phyloP scores from a whole-genome alignment of 805 yeast species.

The Nakazawaea siamensis region DNA sequence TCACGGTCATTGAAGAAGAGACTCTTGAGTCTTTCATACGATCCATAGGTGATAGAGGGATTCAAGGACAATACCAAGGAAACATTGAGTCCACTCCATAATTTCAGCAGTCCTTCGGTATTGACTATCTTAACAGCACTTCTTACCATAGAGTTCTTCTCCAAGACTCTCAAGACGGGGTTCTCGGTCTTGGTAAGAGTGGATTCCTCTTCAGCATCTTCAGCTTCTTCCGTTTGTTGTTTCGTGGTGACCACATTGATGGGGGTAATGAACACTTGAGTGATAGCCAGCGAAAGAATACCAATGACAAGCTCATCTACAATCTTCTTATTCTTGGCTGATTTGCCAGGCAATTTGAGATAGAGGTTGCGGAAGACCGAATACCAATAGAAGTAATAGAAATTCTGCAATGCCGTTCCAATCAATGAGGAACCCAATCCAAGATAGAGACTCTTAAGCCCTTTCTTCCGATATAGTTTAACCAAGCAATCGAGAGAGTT shows the following conservation, averaged over 20 bases:
- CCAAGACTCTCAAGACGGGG: not conserved
- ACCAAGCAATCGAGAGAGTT: conserved; percentile 55
- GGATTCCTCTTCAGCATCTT: not conserved
- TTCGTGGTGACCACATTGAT: conserved; percentile 62
- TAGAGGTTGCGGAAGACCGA: conserved; percentile 57
- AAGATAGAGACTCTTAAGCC: conserved; percentile 61
- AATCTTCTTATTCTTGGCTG: conserved; percentile 3
- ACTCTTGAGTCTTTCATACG: conserved; percentile 60
- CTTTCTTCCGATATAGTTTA: conserved; percentile 50
- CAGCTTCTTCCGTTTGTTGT: conserved; percentile 35
- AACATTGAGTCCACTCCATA: conserved; percentile 82
- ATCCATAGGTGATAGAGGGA: conserved; percentile 83
- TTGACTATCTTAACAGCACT: conserved; percentile 43
- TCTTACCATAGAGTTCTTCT: conserved; percentile 22
- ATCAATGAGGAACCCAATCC: conserved; percentile 62
- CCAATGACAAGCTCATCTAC: conserved; percentile 62
- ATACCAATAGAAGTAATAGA: conserved; percentile 85
- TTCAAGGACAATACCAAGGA: conserved; percentile 69
- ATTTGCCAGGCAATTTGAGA: conserved; percentile 20
- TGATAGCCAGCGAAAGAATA: conserved; percentile 74
- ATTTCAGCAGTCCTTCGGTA: conserved; percentile 61
- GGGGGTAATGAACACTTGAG: conserved; percentile 78
- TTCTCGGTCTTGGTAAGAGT: conserved; percentile 2
- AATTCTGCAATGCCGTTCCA: conserved; percentile 71
- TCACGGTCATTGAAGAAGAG: conserved; percentile 32